These are phyloP conservation scores for Delonix regia DNA, from an alignment of 306 rosid genomes.

Conservation along the genomic window DNA sequence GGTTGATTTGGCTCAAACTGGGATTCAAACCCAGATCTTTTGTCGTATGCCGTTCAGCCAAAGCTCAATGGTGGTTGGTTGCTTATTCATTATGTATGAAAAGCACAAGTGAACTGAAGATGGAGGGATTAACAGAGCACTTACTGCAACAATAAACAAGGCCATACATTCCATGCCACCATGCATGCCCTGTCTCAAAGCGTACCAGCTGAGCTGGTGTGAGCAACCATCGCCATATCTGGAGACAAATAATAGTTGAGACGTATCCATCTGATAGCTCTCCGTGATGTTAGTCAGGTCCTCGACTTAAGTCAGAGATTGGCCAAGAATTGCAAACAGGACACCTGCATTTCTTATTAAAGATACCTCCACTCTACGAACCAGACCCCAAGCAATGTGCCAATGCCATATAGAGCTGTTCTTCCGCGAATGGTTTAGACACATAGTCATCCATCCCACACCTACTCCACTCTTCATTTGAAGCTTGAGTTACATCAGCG, in stretches of 20 bases:
- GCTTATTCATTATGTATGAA: slow-evolving; percentile 14
- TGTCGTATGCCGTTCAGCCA: neutral
- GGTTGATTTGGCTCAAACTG: neutral
- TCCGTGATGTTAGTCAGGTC: slow-evolving; percentile 5
- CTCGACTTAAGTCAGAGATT: slow-evolving; percentile 10
- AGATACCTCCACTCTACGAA: slow-evolving; percentile 34
- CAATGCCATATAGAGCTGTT: slow-evolving; percentile 71
- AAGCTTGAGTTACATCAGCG: slow-evolving; percentile 81
- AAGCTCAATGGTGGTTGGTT: neutral
- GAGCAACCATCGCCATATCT: slow-evolving; percentile 29
- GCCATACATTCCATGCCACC: slow-evolving; percentile 25
- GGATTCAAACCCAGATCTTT: neutral
- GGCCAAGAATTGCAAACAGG: slow-evolving; percentile 17
- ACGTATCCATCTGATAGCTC: slow-evolving; percentile 36
- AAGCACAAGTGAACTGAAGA: slow-evolving; percentile 14
- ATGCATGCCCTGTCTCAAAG: slow-evolving; percentile 27
- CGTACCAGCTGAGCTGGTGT: slow-evolving; percentile 7
- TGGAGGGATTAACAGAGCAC: slow-evolving; percentile 24
- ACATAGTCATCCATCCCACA: slow-evolving; percentile 97
- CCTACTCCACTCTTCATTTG: slow-evolving; percentile 77
- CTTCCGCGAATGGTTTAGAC: slow-evolving; percentile 89
- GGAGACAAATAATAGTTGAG: slow-evolving; percentile 4
- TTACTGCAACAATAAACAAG: slow-evolving; percentile 31
- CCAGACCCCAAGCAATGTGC: slow-evolving; percentile 57
- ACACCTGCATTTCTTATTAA: neutral